These are phyloP conservation scores for Borealophlyctis nickersoniae DNA, from an alignment of 192 early-diverging fungal genomes.

Conservation along the genomic window DNA sequence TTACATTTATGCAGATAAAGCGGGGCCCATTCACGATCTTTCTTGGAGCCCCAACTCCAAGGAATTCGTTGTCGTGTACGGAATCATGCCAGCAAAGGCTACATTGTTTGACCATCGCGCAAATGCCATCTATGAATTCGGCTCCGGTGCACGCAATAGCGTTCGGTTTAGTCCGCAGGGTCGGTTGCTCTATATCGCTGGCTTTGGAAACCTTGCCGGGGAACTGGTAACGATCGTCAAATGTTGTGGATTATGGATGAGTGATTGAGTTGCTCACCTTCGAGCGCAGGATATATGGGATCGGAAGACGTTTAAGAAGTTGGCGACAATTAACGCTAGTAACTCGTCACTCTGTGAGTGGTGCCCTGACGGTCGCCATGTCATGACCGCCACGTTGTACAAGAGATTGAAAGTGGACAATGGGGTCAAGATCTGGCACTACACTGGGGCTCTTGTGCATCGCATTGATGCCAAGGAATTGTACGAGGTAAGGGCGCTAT, in stretches of 20 bases:
- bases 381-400: slow-evolving; percentile 91
- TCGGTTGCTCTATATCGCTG: slow-evolving; percentile 81
- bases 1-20: slow-evolving; percentile 48
- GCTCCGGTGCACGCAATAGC: slow-evolving; percentile 81
- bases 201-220: slow-evolving; percentile 95
- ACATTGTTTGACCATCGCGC: slow-evolving; percentile 92
- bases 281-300: slow-evolving; percentile 82
- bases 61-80: slow-evolving; percentile 96
- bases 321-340: slow-evolving; percentile 73
- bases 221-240: slow-evolving; percentile 46
- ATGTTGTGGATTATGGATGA: neutral
- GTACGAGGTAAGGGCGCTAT: slow-evolving; percentile 60
- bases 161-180: slow-evolving; percentile 90
- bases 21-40: slow-evolving; percentile 95
- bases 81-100: slow-evolving; percentile 87
- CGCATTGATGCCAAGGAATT: slow-evolving; percentile 77
- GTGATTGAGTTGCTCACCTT: neutral
- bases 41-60: slow-evolving; percentile 93
- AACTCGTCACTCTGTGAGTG: slow-evolving; percentile 87
- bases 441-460: slow-evolving; percentile 80
- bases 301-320: slow-evolving; percentile 77
- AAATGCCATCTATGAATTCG: slow-evolving; percentile 79
- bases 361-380: slow-evolving; percentile 88
- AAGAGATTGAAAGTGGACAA: slow-evolving; percentile 96
- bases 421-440: slow-evolving; percentile 95